Conservation (phyloP, 495 filamentous ascomycete species). For the Xylaria curta region DNA sequence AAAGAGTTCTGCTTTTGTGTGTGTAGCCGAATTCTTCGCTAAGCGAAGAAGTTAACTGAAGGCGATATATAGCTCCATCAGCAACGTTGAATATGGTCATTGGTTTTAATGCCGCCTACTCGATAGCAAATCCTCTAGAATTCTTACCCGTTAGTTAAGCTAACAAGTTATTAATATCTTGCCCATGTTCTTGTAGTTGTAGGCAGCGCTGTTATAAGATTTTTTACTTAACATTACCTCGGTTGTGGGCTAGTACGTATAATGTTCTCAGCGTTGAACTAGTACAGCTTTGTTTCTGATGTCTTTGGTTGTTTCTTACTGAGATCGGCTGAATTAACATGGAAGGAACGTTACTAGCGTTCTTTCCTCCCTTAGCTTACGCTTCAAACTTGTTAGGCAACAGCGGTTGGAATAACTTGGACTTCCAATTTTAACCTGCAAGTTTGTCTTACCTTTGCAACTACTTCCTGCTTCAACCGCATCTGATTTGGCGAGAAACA, state of each 20-base stretch:
- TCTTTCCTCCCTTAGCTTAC: neutral
- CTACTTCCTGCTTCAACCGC: neutral
- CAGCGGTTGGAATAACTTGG: no score
- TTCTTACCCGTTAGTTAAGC: neutral
- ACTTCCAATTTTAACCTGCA: neutral
- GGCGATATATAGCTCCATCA: neutral
- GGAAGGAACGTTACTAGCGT: constrained; percentile 38
- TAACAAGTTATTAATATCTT: neutral
- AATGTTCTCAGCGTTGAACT: constrained; percentile 40
- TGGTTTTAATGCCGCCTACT: neutral
- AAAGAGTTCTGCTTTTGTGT: neutral
- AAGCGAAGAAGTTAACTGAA: neutral
- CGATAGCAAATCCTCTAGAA: neutral
- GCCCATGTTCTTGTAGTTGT: neutral
- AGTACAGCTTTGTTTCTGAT: constrained; percentile 36
- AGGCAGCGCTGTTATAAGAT: constrained; percentile 34
- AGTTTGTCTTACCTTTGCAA: neutral
- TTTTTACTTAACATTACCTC: neutral
- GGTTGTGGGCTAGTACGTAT: constrained; percentile 24
- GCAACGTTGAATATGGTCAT: neutral
- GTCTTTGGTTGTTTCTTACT: constrained; percentile 23
- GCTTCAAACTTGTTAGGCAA: neutral
- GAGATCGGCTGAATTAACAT: constrained; percentile 25
- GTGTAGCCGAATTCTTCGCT: neutral
- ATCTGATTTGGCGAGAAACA: neutral